Conservation (phyloP, 2,329 filamentous ascomycete genomes). For the Pseudopyrenochaeta lycopersici region DNA sequence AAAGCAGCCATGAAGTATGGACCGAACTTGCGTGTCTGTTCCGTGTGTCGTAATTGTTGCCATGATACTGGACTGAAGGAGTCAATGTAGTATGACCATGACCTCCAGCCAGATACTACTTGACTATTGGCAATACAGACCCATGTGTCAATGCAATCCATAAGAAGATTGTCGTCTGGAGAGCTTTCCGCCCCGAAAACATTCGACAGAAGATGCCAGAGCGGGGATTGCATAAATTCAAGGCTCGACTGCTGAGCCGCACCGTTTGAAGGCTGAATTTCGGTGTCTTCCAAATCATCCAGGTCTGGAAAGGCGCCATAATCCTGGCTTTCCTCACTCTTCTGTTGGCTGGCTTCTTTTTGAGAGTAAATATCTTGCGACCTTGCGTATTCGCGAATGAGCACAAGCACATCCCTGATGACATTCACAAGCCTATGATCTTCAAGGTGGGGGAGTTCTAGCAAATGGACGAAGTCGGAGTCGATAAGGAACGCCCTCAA, state of each 20-base stretch:
- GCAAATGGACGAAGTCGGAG: slow-evolving; percentile 55
- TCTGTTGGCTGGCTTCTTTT: slow-evolving; percentile 42
- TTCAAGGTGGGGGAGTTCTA: slow-evolving; percentile 63
- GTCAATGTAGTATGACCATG: slow-evolving; percentile 66
- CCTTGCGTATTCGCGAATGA: slow-evolving; percentile 54
- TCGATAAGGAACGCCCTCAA: slow-evolving; percentile 56
- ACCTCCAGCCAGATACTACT: slow-evolving; percentile 55
- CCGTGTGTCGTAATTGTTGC: slow-evolving; percentile 56
- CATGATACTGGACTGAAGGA: slow-evolving; percentile 62
- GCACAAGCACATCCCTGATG: slow-evolving; percentile 60
- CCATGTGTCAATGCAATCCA: slow-evolving; percentile 65
- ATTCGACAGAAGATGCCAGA: slow-evolving; percentile 66
- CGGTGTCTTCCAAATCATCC: slow-evolving; percentile 54
- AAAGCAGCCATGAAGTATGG: slow-evolving; percentile 56
- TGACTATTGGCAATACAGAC: slow-evolving; percentile 57
- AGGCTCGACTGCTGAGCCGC: slow-evolving; percentile 29
- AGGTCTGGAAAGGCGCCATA: slow-evolving; percentile 68
- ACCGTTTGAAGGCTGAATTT: slow-evolving; percentile 11
- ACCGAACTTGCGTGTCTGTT: slow-evolving; percentile 56
- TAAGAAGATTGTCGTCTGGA: slow-evolving; percentile 63
- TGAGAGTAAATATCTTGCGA: slow-evolving; percentile 15
- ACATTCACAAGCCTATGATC: slow-evolving; percentile 54
- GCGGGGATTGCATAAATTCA: slow-evolving; percentile 56
- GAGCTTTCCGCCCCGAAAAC: slow-evolving; percentile 67
- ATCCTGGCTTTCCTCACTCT: slow-evolving; percentile 70